Percentiles rank a stretch among this genome's conserved stretches.
Conservation (phyloP, 768 basidiomycete genomes). For the Mycena filopes region DNA sequence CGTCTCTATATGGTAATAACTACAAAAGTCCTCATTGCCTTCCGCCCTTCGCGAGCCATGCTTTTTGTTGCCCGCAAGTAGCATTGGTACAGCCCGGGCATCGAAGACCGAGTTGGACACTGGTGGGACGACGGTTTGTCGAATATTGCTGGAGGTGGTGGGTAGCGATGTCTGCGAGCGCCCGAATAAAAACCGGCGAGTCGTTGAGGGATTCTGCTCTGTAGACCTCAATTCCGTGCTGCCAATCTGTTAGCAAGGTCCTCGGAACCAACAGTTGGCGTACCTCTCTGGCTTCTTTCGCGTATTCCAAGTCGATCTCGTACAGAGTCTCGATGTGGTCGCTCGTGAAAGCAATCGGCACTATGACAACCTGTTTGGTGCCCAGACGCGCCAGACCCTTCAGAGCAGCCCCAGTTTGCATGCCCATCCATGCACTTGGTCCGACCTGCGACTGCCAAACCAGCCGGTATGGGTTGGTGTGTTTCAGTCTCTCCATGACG, state of each 20-base stretch:
- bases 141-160: constrained; percentile 77
- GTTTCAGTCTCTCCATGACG: constrained; percentile 88
- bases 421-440: constrained; percentile 97
- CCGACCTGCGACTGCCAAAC: constrained; percentile 99
- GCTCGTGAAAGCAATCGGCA: constrained; percentile 98
- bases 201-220: constrained; percentile 94
- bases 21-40: constrained; percentile 1
- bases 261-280: constrained; percentile 37
- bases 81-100: constrained; percentile 95
- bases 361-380: constrained; percentile 79
- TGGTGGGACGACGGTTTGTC: constrained; percentile 71
- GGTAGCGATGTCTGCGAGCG: constrained; percentile 90
- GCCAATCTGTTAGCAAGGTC: constrained; percentile 30
- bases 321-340: constrained; percentile 99
- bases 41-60: constrained; percentile 88
- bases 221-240: constrained; percentile 93
- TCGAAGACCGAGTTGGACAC: constrained; percentile 83
- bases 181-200: constrained; percentile 95
- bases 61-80: constrained; percentile 88
- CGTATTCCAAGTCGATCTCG: constrained; percentile 95
- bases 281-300: constrained; percentile 90
- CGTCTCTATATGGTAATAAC: neutral
- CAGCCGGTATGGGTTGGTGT: constrained; percentile 88
- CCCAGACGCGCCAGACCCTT: constrained; percentile 86
- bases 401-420: constrained; percentile 92